phyloP scores from a whole-genome alignment of 352 stramenopile species.

The Phytopythium sindhum region DNA sequence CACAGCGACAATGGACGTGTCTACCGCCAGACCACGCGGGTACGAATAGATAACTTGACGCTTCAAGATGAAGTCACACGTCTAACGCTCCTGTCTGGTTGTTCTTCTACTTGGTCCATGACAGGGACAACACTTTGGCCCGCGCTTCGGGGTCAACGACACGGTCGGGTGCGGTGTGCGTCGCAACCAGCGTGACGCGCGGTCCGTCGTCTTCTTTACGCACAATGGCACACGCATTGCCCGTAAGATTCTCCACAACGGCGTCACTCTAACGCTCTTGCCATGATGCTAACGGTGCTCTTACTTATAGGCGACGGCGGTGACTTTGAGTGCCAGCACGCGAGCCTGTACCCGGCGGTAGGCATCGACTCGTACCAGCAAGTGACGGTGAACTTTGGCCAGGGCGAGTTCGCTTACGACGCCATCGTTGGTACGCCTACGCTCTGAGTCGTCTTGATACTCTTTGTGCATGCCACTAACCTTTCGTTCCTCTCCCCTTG shows the following conservation, averaged over 20 bases:
- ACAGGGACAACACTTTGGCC: conserved; percentile 55
- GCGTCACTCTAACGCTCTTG: neutral
- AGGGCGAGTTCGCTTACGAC: conserved; percentile 59
- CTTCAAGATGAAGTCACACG: neutral
- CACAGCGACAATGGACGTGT: conserved; percentile 76
- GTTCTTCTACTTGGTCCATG: neutral
- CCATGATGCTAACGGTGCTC: neutral
- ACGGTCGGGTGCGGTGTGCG: conserved; percentile 71
- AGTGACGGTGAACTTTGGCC: conserved; percentile 82
- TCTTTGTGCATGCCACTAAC: neutral
- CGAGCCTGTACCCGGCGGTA: conserved; percentile 72
- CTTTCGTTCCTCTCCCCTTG: neutral
- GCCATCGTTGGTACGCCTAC: conserved; percentile 32
- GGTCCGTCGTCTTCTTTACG: conserved; percentile 68
- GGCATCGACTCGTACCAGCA: conserved; percentile 77
- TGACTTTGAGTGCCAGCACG: conserved; percentile 32
- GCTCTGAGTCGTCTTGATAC: neutral
- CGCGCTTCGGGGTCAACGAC: conserved; percentile 57
- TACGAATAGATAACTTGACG: conserved; percentile 14
- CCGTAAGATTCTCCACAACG: conserved; percentile 13
- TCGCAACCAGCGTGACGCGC: conserved; percentile 27
- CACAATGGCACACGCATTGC: conserved; percentile 48
- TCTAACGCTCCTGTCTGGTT: neutral
- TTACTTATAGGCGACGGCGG: neutral
- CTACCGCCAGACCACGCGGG: conserved; percentile 49